A percentile compares a stretch with the other conserved stretches of the same genome.
Conservation (phyloP, 768 basidiomycete species). For the Megacollybia marginata region DNA sequence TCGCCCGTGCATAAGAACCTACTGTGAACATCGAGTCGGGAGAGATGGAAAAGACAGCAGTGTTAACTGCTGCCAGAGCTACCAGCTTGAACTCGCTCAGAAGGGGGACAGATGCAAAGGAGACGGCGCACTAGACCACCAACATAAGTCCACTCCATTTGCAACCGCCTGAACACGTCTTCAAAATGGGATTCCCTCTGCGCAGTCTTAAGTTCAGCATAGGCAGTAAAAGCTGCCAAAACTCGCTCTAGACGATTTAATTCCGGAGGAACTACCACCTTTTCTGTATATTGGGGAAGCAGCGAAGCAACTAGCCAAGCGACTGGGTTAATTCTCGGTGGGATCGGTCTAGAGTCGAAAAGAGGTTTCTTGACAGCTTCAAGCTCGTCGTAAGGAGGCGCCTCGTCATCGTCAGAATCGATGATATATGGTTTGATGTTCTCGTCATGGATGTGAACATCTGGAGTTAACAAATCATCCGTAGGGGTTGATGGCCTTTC, state of each 20-base stretch:
- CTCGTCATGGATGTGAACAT: too few relatives aligned
- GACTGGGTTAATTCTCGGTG: constrained; percentile 3
- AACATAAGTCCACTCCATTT: constrained; percentile 58
- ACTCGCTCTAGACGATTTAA: constrained; percentile 24
- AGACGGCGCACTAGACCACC: constrained; percentile 47
- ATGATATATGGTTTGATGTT: background rate
- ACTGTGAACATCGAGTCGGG: constrained; percentile 45
- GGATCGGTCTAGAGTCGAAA: background rate
- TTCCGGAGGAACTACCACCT: constrained; percentile 19
- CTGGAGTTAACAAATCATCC: background rate
- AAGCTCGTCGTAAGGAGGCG: constrained; percentile 7
- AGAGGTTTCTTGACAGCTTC: background rate
- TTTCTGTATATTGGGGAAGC: constrained; percentile 35
- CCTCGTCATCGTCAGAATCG: constrained; percentile 9
- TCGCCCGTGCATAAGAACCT: constrained; percentile 34
- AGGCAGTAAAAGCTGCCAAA: constrained; percentile 48
- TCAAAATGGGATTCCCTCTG: constrained; percentile 42
- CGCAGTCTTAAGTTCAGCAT: constrained; percentile 46
- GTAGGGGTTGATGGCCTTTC: background rate
- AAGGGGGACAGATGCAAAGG: background rate
- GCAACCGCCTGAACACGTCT: constrained; percentile 35
- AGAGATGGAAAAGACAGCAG: constrained; percentile 59
- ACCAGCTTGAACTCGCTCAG: constrained; percentile 35
- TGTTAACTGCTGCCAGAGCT: constrained; percentile 48
- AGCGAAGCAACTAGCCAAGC: constrained; percentile 29